Percentiles rank a stretch among this genome's conserved stretches.
These are phyloP conservation scores for Globisporangium nunn DNA, from an alignment of 352 stramenopile species.

Conservation along the genomic window DNA sequence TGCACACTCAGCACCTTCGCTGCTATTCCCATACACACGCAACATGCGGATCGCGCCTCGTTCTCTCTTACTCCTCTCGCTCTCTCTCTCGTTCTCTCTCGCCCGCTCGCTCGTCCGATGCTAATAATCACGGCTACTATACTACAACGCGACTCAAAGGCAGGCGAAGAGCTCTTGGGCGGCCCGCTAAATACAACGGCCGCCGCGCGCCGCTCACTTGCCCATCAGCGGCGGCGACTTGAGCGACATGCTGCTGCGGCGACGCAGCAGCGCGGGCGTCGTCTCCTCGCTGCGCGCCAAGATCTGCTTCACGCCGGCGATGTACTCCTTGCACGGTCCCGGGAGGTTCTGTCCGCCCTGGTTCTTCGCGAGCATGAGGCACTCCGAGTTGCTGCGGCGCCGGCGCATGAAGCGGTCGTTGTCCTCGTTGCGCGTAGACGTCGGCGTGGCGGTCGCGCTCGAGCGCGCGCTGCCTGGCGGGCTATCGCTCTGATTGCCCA, in stretches of 20 bases:
- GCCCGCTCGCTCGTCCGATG: neutral
- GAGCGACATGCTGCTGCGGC: conserved; percentile 57
- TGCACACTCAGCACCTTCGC: neutral
- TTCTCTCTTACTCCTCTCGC: neutral
- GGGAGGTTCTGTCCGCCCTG: conserved; percentile 45
- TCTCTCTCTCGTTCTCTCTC: neutral
- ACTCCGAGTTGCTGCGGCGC: conserved; percentile 75
- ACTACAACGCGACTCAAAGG: conserved; percentile 5
- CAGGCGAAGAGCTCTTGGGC: neutral
- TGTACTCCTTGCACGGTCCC: conserved; percentile 77
- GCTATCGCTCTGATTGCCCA: conserved; percentile 10
- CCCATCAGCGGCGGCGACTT: conserved; percentile 29
- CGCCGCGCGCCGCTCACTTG: conserved; percentile 5
- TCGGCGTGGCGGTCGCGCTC: conserved; percentile 18
- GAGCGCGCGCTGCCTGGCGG: conserved; percentile 10
- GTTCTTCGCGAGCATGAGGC: conserved; percentile 63
- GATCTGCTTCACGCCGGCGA: conserved; percentile 81
- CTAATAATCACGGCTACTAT: conserved; percentile 2
- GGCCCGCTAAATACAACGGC: conserved; percentile 12
- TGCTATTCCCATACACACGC: neutral
- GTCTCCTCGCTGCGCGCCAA: conserved; percentile 60
- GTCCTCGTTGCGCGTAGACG: conserved; percentile 31
- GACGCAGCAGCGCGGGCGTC: conserved; percentile 32
- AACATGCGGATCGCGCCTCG: neutral
- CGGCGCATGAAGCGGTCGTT: conserved; percentile 27